Evolutionary conservation across 2,329 filamentous ascomycete genomes (phyloP).

Genomic region (Stachybotrys elegans): DNA sequence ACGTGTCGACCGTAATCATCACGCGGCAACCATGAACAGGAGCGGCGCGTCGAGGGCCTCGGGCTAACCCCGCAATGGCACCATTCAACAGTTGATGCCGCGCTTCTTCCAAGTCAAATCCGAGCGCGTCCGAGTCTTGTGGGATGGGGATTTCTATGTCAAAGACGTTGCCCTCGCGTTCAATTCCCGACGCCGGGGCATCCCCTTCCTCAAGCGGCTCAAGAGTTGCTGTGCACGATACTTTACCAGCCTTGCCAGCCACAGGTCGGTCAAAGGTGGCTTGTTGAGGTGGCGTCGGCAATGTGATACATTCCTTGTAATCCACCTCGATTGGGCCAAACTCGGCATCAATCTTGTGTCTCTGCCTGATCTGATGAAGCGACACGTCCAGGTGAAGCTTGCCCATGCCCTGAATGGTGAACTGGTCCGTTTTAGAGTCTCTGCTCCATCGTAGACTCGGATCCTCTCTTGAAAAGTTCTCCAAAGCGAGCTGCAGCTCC

Average conservation of each 20-base stretch:
- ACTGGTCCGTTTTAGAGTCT: slow-evolving; percentile 88
- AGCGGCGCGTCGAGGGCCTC: slow-evolving; percentile 75
- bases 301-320: slow-evolving; percentile 77
- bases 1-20: slow-evolving; percentile 62
- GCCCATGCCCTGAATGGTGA: slow-evolving; percentile 92
- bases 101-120: slow-evolving; percentile 44
- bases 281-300: slow-evolving; percentile 49
- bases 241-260: slow-evolving; percentile 73
- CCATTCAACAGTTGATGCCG: slow-evolving; percentile 68
- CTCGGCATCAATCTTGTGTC: slow-evolving; percentile 79
- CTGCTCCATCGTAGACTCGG: slow-evolving; percentile 81
- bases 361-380: slow-evolving; percentile 77
- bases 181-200: slow-evolving; percentile 36
- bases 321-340: slow-evolving; percentile 94
- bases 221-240: slow-evolving; percentile 65
- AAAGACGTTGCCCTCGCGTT: slow-evolving; percentile 67
- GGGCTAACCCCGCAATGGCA: slow-evolving; percentile 74
- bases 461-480: slow-evolving; percentile 81
- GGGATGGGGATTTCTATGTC: slow-evolving; percentile 50
- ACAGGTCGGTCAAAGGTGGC: slow-evolving; percentile 73
- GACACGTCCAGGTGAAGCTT: slow-evolving; percentile 94
- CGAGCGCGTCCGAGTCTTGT: slow-evolving; percentile 41
- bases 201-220: slow-evolving; percentile 50
- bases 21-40: slow-evolving; percentile 75
- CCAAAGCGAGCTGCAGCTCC: slow-evolving; percentile 69